Percentiles rank a stretch among this genome's conserved stretches.
Evolutionary conservation across 305 asterid species (phyloP).

Genomic region (Nicotiana rustica): DNA sequence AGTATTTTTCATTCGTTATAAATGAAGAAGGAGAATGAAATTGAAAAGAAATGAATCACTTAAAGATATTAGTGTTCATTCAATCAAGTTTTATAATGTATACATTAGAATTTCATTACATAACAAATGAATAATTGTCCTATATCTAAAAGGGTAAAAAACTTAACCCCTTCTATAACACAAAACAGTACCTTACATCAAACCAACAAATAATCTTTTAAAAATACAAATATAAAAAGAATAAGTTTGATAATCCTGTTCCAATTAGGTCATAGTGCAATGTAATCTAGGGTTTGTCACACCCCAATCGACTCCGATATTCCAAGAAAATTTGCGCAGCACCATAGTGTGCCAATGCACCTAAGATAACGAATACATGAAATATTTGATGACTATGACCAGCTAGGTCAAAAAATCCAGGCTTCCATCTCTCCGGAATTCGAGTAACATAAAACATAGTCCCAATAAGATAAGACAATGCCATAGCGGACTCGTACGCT

Average conservation of each 20-base stretch:
- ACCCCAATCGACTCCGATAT: constrained; percentile 57
- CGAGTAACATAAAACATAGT: constrained; percentile 70
- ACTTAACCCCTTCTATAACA: constrained; percentile 4
- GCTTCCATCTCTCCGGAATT: constrained; percentile 85
- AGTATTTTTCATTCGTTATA: not conserved
- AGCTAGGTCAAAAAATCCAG: constrained; percentile 88
- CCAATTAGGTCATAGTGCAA: not conserved
- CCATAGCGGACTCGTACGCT: constrained; percentile 78
- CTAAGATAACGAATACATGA: constrained; percentile 84
- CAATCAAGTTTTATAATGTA: not conserved
- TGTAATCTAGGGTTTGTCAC: constrained; percentile 38
- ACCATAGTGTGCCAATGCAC: constrained; percentile 92
- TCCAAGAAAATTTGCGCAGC: constrained; percentile 80
- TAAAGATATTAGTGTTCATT: not conserved
- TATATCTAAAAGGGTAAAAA: not conserved
- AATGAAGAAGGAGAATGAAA: not conserved
- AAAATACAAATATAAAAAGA: not conserved
- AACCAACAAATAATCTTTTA: not conserved
- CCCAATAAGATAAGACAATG: constrained; percentile 69
- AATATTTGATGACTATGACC: constrained; percentile 98
- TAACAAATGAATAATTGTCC: constrained; percentile 24
- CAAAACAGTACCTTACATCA: constrained; percentile 16
- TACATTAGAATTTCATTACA: constrained; percentile 28
- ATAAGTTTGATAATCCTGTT: not conserved
- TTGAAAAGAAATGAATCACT: not conserved